Evolutionary conservation across 2,329 filamentous ascomycete genomes (phyloP).

Genomic region (Pseudovirgaria hyperparasitica): DNA sequence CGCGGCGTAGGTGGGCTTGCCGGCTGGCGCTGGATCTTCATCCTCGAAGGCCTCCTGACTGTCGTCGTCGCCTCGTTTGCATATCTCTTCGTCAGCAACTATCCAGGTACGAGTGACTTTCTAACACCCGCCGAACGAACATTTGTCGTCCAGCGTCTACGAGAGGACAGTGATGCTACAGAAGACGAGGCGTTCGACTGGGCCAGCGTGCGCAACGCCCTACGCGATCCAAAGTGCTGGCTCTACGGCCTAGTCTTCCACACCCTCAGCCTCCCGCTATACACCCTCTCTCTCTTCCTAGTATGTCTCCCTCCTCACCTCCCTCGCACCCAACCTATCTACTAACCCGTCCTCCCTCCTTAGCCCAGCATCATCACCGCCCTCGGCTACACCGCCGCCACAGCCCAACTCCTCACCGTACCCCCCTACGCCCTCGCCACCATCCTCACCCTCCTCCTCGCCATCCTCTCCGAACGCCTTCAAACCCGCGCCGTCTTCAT

Average conservation of each 20-base stretch:
- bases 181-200: conserved; percentile 57
- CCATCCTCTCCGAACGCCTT: conserved; percentile 18
- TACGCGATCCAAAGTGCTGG: conserved; percentile 33
- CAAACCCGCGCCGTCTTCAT: conserved; percentile 23
- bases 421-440: conserved; percentile 29
- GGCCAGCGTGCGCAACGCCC: conserved; percentile 48
- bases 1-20: conserved; percentile 38
- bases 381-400: conserved; percentile 28
- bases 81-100: conserved; percentile 54
- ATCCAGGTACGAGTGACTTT: conserved; percentile 47
- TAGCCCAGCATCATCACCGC: conserved; percentile 43
- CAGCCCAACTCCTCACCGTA: conserved; percentile 33
- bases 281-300: conserved; percentile 24
- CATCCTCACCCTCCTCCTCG: conserved; percentile 22
- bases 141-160: conserved; percentile 50
- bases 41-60: conserved; percentile 24
- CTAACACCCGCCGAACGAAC: conserved; percentile 38
- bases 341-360: conserved; percentile 3
- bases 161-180: conserved; percentile 56
- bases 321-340: neutral
- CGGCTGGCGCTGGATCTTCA: conserved; percentile 30
- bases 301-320: conserved; percentile 34
- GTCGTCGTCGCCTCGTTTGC: conserved; percentile 18
- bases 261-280: conserved; percentile 48
- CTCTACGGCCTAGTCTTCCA: conserved; percentile 61